Base-by-base conservation (phyloP, 179 eudicot genomes). In the Carnegiea gigantea region DNA sequence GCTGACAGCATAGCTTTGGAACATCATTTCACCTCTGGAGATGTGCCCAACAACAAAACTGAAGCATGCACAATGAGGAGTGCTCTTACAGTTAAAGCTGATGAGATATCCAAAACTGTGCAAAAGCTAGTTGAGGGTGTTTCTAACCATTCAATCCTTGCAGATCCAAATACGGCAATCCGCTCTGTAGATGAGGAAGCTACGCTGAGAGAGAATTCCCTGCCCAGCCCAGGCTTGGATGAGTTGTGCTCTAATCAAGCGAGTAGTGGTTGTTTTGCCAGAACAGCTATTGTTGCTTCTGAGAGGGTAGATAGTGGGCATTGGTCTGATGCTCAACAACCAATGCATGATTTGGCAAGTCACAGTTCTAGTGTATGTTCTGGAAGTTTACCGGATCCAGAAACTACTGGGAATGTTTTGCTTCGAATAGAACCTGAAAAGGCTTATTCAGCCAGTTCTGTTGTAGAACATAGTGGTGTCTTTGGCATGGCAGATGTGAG, bases 111-210 rank as follows among this genome's bases (percentile, higher is more conserved):
- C 30, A 79, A 82, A 59, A 77, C 23, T 78, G 82, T 49, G 40
- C 78, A 44, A 67, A 82, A 83, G 51, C 44, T 40, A 5, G 8
- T 48, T 78, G 87, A 23, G 64, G 85, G 88, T 72, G 86, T 80
- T 33, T 81, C 82, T 83, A 79, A 80, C 74, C 75, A 79, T 84
- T 86, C 85, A 28, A 74, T 70, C 79, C 78, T 80, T 80, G 62
- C 85, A 30, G 85, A 86, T 76, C 71, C 75, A 40, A 40, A 46
- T 74, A 73, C 73, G 64, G 57, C 68, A 57, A 24, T 40, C 49
- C 46, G 24, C 43, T 77, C 84, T 75, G 73, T 82, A 62, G 90
- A 84, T 87, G n/a, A 65, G 46, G 84, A 73, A 54, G 82, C 77
- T 65, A 76, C 51, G 83, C 75, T 65, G 76, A 49, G n/a, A 21